Evolutionary conservation across 345 rosid genomes (phyloP).

Genomic region (Sisymbrium altissimum): DNA sequence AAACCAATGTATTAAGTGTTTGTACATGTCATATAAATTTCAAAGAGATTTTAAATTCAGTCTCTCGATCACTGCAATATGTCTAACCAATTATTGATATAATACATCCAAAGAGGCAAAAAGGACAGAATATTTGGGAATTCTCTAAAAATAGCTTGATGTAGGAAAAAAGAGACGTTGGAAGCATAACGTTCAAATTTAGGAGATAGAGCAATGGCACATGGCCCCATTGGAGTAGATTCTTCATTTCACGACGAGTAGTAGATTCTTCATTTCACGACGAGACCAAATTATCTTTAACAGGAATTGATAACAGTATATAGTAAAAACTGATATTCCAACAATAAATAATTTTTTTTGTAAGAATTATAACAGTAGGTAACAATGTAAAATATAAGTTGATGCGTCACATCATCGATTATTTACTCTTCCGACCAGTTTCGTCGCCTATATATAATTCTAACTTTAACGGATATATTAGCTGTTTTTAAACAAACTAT

Average conservation of each 20-base stretch:
- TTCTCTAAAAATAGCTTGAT: not conserved
- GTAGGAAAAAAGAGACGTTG: slow-evolving; percentile 30
- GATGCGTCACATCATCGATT: not conserved
- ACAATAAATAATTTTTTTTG: not conserved
- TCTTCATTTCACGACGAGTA: not conserved
- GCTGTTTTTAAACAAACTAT: slow-evolving; percentile 6
- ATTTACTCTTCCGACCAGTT: not conserved
- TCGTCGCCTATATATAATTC: not conserved
- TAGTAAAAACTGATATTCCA: not conserved
- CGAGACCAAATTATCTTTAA: not conserved
- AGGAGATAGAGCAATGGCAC: slow-evolving; percentile 4
- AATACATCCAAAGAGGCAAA: not conserved
- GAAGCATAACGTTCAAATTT: slow-evolving; percentile 27
- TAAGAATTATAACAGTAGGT: not conserved
- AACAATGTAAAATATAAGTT: not conserved
- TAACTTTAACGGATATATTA: slow-evolving; percentile 15
- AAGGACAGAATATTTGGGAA: slow-evolving; percentile 20
- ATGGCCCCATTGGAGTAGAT: slow-evolving; percentile 15
- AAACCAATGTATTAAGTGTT: not conserved
- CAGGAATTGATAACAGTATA: too few species aligned
- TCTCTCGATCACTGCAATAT: not conserved
- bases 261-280: not conserved
- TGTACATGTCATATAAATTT: not conserved
- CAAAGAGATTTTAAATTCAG: not conserved
- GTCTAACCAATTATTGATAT: not conserved